Base-by-base conservation (phyloP, 192 early-diverging fungal species). In the Funneliformis geosporum region DNA sequence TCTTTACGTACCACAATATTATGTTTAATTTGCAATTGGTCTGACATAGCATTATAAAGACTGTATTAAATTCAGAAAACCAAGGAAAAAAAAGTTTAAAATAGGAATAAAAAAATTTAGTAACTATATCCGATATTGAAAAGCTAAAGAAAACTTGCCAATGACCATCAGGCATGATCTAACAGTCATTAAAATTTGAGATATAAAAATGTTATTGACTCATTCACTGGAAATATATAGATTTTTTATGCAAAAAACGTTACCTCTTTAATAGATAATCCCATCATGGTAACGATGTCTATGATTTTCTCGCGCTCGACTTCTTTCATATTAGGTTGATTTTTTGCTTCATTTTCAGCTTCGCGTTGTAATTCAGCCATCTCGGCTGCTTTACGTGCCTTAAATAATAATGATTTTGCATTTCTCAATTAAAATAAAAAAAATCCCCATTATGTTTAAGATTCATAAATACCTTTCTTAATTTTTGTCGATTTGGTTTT, bases 131-230 rank as follows among this genome's bases (percentile, higher is more conserved):
- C 2, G 0, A n/a, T 39, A 23, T 60, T 14, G 39, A 23, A 55
- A 2, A 27, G 38, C 60, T 25, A 40, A 7, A 23, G 39, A 33
- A 33, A 33, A 14, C 55, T 9, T 88, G 91, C 92, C 97, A 99
- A 83, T 99, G 97, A 2, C 97, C 97, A 83, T 99, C 96, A 5
- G 96, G 89, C 18, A 83, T 84, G 50, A 98, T 91, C 87, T 92
- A 83, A 27, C 76, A 33, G 33, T 33, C 33, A 33, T 33, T 33
- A 33, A 33, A n/a, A 39, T 8, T 60, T 28, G 8, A 10, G 67
- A 69, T 39, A 42, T 16, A 33, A n/a, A n/a, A n/a, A 43, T 8
- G 62, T 38, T 50, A 16, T 18, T 8, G 18, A 14, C 27, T 18
- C 80, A 21, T 11, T 18, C n/a, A 38, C 1, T 33, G 4, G 6